Conservation (phyloP, 306 rosid species). For the Acmispon strigosus region DNA sequence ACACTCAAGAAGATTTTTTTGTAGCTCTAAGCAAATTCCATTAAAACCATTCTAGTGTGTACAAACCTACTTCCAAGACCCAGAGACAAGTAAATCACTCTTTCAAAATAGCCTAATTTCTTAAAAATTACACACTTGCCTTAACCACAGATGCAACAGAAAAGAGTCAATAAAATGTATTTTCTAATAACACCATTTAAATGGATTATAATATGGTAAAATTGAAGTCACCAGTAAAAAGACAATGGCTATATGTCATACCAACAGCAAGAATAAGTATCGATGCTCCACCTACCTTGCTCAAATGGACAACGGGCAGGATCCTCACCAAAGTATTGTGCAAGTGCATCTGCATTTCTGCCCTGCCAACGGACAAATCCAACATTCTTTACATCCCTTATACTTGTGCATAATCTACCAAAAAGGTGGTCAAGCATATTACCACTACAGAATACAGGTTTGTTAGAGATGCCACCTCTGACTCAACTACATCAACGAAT, state of each 20-base stretch:
- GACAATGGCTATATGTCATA: background rate
- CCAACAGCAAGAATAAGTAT: background rate
- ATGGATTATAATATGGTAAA: background rate
- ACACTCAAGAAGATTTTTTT: background rate
- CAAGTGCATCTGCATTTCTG: slow-evolving; percentile 89
- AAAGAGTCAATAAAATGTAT: background rate
- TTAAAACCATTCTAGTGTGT: background rate
- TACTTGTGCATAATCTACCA: slow-evolving; percentile 10
- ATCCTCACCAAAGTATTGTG: slow-evolving; percentile 86
- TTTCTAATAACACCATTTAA: background rate
- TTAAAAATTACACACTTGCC: background rate
- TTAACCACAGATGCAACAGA: background rate
- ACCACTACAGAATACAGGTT: slow-evolving; percentile 75
- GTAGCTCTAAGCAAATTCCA: background rate
- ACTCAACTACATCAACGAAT: slow-evolving; percentile 68
- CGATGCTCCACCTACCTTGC: slow-evolving; percentile 60
- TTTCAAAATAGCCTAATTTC: slow-evolving; percentile 10
- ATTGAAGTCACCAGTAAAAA: slow-evolving; percentile 3
- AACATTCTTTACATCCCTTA: slow-evolving; percentile 12
- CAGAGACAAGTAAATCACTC: background rate
- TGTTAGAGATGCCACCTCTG: slow-evolving; percentile 73
- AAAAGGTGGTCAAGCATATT: slow-evolving; percentile 30
- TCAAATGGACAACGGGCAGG: slow-evolving; percentile 88
- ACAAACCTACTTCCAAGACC: background rate
- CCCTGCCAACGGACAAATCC: slow-evolving; percentile 59